Evolutionary conservation across 1,284 basidiomycete genomes (phyloP).

Genomic region (Ganoderma sinense): DNA sequence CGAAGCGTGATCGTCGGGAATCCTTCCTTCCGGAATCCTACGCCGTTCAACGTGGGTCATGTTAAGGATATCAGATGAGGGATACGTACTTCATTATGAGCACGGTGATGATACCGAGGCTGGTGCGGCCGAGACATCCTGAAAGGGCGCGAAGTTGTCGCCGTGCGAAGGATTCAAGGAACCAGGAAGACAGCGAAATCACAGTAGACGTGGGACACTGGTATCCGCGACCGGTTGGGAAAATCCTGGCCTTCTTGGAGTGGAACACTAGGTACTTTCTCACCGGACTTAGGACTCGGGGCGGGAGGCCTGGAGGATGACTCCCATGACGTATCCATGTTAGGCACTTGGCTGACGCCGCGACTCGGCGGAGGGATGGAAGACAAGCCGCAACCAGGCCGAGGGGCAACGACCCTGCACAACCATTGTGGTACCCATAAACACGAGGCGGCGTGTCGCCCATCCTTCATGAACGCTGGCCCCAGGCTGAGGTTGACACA

Average conservation of each 20-base stretch:
- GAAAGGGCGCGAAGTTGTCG: neutral
- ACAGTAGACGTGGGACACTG: neutral
- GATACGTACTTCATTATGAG: neutral
- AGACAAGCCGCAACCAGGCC: neutral
- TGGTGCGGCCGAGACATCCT: neutral
- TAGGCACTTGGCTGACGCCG: neutral
- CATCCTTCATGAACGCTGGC: neutral
- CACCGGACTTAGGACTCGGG: neutral
- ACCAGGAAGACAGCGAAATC: neutral
- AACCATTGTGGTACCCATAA: neutral
- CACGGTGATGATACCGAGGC: neutral
- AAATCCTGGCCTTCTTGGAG: conserved; percentile 6
- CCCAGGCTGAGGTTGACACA: neutral
- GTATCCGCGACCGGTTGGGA: neutral
- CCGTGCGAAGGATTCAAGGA: neutral
- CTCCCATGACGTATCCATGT: conserved; percentile 2
- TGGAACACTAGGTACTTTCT: neutral
- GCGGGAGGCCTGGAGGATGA: neutral
- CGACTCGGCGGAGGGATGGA: neutral
- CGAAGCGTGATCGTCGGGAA: neutral
- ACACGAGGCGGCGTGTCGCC: neutral
- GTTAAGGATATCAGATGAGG: neutral
- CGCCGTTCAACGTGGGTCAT: neutral
- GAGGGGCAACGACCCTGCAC: neutral
- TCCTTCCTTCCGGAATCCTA: neutral